Base-by-base conservation (phyloP, 2,329 filamentous ascomycete species). In the Neoarthrinium moseri region DNA sequence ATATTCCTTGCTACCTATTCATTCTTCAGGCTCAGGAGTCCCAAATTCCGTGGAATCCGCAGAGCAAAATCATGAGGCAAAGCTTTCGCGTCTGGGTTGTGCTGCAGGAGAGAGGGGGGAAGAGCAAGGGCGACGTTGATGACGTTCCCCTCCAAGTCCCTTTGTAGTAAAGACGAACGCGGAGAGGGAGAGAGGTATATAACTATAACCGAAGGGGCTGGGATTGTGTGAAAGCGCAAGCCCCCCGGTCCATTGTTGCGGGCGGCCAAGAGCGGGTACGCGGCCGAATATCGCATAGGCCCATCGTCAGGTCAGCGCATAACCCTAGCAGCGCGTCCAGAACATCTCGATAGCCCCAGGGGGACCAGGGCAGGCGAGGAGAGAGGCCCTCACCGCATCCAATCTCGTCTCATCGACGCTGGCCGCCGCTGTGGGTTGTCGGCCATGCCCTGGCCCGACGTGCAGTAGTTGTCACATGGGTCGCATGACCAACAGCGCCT, bases 71-170 rank as follows among this genome's bases (percentile, higher is more conserved):
- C n/a, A n/a, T n/a, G n/a, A n/a, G n/a, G n/a, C n/a, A n/a, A n/a
- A n/a, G n/a, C n/a, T n/a, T n/a, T n/a, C n/a, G n/a, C n/a, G n/a
- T n/a, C n/a, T n/a, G n/a, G n/a, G n/a, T n/a, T n/a, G n/a, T n/a
- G n/a, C n/a, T n/a, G n/a, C n/a, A n/a, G n/a, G 26, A 29, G 21
- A 40, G 35, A 12, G 12, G 20, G 20, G 26, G 29, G 15, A 29
- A 34, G n/a, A 22, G 21, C 8, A 18, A 8, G 12, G 13, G 20
- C 37, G 23, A 32, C 30, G 30, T 35, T 34, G 41, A 44, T 44
- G 41, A 44, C 41, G 41, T 44, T 22, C 41, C n/a, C 41, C 41
- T 36, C 41, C 41, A 36, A 36, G 22, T 44, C 32, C 21, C 41
- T 36, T 35, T 44, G 41, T 44, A 29, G 30, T 27, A 11, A 35